Evolutionary conservation across 164 flowering plant genomes (phyloP).

Genomic region (Cinnamomum micranthum): DNA sequence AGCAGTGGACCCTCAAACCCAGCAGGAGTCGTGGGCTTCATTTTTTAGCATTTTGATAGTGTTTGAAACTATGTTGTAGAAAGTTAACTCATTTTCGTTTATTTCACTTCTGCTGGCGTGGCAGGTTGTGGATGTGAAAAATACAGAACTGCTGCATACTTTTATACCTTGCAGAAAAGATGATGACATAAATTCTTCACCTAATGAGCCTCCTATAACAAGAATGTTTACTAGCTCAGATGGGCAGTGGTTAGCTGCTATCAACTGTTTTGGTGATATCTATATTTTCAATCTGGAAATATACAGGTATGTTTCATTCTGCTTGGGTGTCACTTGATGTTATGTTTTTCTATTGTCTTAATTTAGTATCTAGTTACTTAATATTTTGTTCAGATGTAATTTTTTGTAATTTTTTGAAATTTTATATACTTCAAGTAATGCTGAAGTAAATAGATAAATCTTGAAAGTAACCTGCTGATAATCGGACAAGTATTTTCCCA

Average conservation of each 20-base stretch:
- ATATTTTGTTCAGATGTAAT: neutral
- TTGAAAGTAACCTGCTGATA: too few species aligned
- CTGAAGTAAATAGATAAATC: neutral
- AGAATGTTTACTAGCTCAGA: conserved; percentile 73
- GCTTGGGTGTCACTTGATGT: neutral
- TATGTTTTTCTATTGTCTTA: neutral
- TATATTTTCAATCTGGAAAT: conserved; percentile 78
- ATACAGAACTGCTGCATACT: conserved; percentile 40
- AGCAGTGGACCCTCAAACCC: neutral
- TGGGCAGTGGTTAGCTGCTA: conserved; percentile 91
- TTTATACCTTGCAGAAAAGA: conserved; percentile 65
- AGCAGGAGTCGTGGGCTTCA: neutral
- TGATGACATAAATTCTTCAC: conserved; percentile 37
- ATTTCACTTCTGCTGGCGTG: conserved; percentile 2
- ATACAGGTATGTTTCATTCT: conserved; percentile 46
- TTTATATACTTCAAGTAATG: conserved; percentile 2
- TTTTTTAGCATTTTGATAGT: neutral
- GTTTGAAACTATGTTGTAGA: neutral
- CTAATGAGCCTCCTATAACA: conserved; percentile 87
- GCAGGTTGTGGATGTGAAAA: conserved; percentile 67
- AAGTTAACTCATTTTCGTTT: neutral
- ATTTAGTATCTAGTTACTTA: neutral
- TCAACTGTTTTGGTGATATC: conserved; percentile 89
- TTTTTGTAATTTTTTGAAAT: neutral
- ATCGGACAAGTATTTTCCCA: too few species aligned